Base-by-base conservation (phyloP, 805 yeast species). In the Candida berthetii region DNA sequence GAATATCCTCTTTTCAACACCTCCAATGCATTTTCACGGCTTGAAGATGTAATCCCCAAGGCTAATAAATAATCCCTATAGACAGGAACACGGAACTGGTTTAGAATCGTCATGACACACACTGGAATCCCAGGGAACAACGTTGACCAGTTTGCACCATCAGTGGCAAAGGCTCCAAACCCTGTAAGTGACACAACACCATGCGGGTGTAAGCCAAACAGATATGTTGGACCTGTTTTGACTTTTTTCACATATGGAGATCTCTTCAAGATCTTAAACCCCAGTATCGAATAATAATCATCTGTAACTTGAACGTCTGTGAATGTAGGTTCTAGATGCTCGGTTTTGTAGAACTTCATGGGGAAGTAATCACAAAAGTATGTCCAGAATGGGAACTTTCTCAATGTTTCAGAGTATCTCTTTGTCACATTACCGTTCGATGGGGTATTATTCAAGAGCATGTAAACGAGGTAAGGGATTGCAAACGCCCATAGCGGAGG, bases 131-230 rank as follows among this genome's bases (percentile, higher is more conserved):
- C 96, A 0, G 98, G 96, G 48, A 91, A 87, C 11, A 76, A 48
- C 17, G 72, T 61, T 17, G 76, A 66, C 72, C 85, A 82, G 19
- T 76, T 71, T 4, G 88, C 80, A 18, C 95, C 91, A 45, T 90
- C 89, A 4, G 95, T 85, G 0, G 83, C 88, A 47, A 90, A 67
- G 0, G 82, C 80, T 1, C 96, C 96, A 58, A 90, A 80, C 1
- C 83, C 90, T 3, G 97, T 96, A 74, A 90, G 72, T 1, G 96
- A 85, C 11, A 90, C 89, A 14, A 91, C 90, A 0, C 99, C 99
- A 60, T 93, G 99, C 0, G 99, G 99, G 61, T 90, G 97, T 55
- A 87, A 82, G 0, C 96, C 95, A 62, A 91, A 91, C 2, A 91
- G 77, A 60, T 93, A 91, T 31, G 83, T 66, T 2, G 87, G 90